A percentile compares a stretch with the other conserved stretches of the same genome.
These are phyloP conservation scores for Nicotiana noctiflora DNA, from an alignment of 257 asterid species.

Conservation along the genomic window DNA sequence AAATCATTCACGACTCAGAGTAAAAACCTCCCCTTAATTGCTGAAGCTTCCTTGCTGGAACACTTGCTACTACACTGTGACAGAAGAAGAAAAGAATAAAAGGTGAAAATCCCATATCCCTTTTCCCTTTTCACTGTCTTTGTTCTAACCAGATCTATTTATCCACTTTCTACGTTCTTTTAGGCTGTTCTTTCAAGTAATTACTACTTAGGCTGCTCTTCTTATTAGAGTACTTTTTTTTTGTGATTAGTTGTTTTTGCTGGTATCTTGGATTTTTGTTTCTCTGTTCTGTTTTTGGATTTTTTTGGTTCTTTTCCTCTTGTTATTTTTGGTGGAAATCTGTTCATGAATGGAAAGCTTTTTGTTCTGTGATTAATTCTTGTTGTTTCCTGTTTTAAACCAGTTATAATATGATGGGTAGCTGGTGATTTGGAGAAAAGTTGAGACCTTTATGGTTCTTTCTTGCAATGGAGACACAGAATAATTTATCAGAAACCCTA, in stretches of 20 bases:
- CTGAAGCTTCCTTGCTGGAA: background rate
- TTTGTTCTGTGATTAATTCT: background rate
- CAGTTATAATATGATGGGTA: slow-evolving; percentile 34
- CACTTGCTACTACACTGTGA: background rate
- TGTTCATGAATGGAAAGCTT: background rate
- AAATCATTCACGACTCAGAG: too few species aligned
- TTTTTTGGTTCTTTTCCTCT: background rate
- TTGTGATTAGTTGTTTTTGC: background rate
- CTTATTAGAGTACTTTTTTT: background rate
- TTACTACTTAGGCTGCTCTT: background rate
- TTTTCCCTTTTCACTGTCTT: background rate
- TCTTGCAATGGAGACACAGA: slow-evolving; percentile 36
- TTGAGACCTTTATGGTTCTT: slow-evolving; percentile 31
- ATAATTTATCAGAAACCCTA: slow-evolving; percentile 31
- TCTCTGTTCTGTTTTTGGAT: background rate
- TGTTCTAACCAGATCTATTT: slow-evolving; percentile 3
- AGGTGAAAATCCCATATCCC: background rate
- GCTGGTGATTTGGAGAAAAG: slow-evolving; percentile 26
- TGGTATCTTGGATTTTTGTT: background rate
- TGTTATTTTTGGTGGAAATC: background rate
- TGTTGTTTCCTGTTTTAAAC: slow-evolving; percentile 11
- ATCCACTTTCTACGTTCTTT: background rate
- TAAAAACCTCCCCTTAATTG: too few species aligned
- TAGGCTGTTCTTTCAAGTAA: background rate
- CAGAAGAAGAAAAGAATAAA: background rate